phyloP scores from a whole-genome alignment of 1,139 yeast species.

The Diutina mesorugosa region DNA sequence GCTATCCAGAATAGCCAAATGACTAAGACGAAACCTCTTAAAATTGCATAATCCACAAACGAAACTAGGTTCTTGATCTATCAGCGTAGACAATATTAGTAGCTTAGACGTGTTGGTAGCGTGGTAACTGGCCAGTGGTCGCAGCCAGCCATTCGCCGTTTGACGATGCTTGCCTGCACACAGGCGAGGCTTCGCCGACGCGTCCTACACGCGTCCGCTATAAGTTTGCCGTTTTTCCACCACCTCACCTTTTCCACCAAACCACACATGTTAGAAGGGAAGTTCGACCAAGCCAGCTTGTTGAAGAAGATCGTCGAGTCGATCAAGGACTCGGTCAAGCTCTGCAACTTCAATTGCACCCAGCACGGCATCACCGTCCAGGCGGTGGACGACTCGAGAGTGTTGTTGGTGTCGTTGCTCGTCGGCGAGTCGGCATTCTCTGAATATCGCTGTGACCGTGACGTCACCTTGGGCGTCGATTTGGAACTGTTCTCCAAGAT shows the following conservation, averaged over 20 bases:
- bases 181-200: neutral
- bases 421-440: slow-evolving; percentile 87
- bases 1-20: neutral
- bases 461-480: slow-evolving; percentile 85
- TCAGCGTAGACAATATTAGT: too few species aligned
- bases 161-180: neutral
- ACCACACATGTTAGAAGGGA: slow-evolving; percentile 79
- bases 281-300: slow-evolving; percentile 84
- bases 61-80: too few species aligned
- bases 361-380: slow-evolving; percentile 92
- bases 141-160: neutral
- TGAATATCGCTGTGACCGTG: slow-evolving; percentile 92
- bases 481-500: slow-evolving; percentile 77
- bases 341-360: slow-evolving; percentile 93
- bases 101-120: too few species aligned
- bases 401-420: slow-evolving; percentile 75
- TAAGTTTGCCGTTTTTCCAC: neutral
- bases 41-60: neutral
- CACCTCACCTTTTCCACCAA: neutral
- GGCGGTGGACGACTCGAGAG: slow-evolving; percentile 97
- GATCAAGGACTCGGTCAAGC: slow-evolving; percentile 82
- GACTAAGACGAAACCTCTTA: too few species aligned
- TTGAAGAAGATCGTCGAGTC: slow-evolving; percentile 89
- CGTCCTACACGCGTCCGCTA: neutral
- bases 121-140: neutral